Base-by-base conservation (phyloP, 208 protist genomes). In the Acanthamoeba castellanii region DNA sequence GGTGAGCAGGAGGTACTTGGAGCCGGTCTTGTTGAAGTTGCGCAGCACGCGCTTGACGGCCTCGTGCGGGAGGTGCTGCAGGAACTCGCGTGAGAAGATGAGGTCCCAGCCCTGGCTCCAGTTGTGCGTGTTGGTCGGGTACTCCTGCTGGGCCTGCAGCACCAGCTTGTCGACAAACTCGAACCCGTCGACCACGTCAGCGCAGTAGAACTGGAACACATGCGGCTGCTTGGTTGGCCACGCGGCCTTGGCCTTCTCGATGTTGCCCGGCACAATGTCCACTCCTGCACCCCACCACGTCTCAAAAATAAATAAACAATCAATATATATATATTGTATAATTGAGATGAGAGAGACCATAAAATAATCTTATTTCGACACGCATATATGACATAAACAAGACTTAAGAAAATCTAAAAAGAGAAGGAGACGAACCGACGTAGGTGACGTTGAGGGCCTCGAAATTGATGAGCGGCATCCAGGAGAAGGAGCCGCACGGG, bases 401-500 rank as follows among this genome's bases (percentile, higher is more conserved):
- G n/a, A n/a, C n/a, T n/a, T 25, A 13, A 74, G 9, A 2, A 37
- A 25, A 37, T 20, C 1, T 30, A 74, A 16, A 2, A 30, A 74
- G 66, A 30, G 2, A 4, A 74, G 66, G 32, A 42, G 66, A 74
- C 66, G 66, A 20, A 74, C 66, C 66, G 32, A 74, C 66, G 27
- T 74, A 74, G 66, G 66, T 74, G 66, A 74, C 66, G 66, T 37
- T 74, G 66, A 74, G 66, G 66, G 25, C 32, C 27, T 74, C n/a
- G 27, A 74, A 74, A 8, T 74, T 25, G 32, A 74, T 74, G 66
- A 74, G 66, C 1, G 66, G 66, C 66, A 74, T 74, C 66, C 66
- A 74, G 18, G 66, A 30, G 66, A 74, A 74, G 22, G n/a, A 30
- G 66, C 66, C 66, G 32, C 66, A 74, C 25, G 66, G 66, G 9